A percentile compares a stretch with the other conserved stretches of the same genome.
These are phyloP conservation scores for Epichloe aotearoae DNA, from an alignment of 2,329 filamentous ascomycete genomes.

Conservation along the genomic window DNA sequence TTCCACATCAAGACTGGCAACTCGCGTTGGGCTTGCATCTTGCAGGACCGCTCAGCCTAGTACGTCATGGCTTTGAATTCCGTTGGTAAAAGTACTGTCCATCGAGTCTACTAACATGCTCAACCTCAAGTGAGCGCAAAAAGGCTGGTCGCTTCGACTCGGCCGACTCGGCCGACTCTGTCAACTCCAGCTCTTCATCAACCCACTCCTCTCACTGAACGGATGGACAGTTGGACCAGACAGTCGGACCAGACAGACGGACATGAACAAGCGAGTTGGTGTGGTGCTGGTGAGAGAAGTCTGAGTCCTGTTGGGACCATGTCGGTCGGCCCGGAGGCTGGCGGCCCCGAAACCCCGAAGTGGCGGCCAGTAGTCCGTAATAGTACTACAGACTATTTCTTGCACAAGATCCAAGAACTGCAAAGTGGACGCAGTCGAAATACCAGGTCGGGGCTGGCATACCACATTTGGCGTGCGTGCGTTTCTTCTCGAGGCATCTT, in stretches of 20 bases:
- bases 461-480: too few relatives aligned
- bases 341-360: too few relatives aligned
- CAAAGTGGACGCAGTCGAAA: too few relatives aligned
- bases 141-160: constrained; percentile 24
- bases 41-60: constrained; percentile 32
- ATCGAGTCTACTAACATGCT: constrained; percentile 8
- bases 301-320: too few relatives aligned
- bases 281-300: background rate
- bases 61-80: constrained; percentile 17
- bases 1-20: constrained; percentile 33
- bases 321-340: too few relatives aligned
- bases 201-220: constrained; percentile 3
- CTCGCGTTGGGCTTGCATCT: constrained; percentile 24
- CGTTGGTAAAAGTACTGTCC: background rate
- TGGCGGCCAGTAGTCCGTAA: too few relatives aligned
- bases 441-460: too few relatives aligned
- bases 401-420: too few relatives aligned
- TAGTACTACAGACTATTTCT: too few relatives aligned
- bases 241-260: too few relatives aligned
- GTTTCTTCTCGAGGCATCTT: too few relatives aligned
- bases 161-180: constrained; percentile 23
- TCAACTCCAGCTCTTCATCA: constrained; percentile 17
- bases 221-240: background rate
- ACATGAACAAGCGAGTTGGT: background rate
- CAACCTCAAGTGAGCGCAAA: constrained; percentile 22